phyloP scores from a whole-genome alignment of 2,329 filamentous ascomycete genomes.

The Zymoseptoria passerinii region DNA sequence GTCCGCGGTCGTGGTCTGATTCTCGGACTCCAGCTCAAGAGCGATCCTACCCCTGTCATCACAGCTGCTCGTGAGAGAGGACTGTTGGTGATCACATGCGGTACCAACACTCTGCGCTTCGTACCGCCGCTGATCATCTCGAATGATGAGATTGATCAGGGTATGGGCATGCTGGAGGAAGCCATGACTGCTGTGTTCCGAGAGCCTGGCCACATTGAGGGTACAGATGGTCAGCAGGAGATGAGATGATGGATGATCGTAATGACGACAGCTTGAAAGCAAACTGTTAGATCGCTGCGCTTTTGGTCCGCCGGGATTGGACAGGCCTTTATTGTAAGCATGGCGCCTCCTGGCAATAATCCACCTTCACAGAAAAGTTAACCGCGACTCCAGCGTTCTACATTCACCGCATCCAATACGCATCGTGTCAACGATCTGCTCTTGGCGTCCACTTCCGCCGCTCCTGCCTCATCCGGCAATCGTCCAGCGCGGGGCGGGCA shows the following conservation, averaged over 20 bases:
- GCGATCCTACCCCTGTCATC: conserved; percentile 65
- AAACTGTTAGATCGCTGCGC: too few relatives aligned
- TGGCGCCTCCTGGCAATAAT: too few relatives aligned
- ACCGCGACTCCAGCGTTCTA: not conserved
- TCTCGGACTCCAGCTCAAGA: conserved; percentile 71
- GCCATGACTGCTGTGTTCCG: conserved; percentile 51
- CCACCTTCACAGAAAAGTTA: not conserved
- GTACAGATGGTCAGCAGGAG: conserved; percentile 39
- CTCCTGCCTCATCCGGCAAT: too few relatives aligned
- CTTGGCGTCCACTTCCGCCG: not conserved
- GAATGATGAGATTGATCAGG: conserved; percentile 69
- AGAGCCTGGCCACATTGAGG: conserved; percentile 27
- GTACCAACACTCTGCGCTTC: conserved; percentile 84
- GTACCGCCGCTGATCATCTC: conserved; percentile 79
- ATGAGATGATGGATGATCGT: conserved; percentile 23
- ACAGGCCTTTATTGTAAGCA: too few relatives aligned
- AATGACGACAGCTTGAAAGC: too few relatives aligned
- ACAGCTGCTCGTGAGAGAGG: conserved; percentile 82
- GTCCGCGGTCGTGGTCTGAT: conserved; percentile 78
- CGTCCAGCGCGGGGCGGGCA: too few relatives aligned
- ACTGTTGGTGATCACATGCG: conserved; percentile 82
- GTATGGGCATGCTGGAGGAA: conserved; percentile 66
- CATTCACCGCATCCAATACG: too few relatives aligned
- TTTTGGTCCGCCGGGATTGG: too few relatives aligned
- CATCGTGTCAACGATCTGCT: not conserved